phyloP scores from a whole-genome alignment of 768 basidiomycete species.

The Leccinum sublutescens region DNA sequence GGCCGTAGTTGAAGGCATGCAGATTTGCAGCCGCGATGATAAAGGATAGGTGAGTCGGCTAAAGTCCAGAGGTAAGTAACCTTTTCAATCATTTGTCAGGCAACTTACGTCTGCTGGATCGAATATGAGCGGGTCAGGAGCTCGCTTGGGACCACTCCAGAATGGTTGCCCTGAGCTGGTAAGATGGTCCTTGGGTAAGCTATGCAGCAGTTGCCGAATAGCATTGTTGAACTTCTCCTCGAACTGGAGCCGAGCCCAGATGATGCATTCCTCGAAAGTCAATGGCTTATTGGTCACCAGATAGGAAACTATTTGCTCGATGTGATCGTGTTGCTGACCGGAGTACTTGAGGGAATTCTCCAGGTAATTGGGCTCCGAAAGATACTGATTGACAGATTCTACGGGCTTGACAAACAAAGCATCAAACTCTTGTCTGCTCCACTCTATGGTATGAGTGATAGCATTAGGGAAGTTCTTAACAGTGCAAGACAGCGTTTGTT shows the following conservation, averaged over 20 bases:
- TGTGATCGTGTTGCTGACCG: slow-evolving; percentile 87
- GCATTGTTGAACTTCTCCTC: slow-evolving; percentile 92
- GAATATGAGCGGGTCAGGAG: slow-evolving; percentile 88
- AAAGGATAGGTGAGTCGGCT: slow-evolving; percentile 86
- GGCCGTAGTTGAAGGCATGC: slow-evolving; percentile 96
- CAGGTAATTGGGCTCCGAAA: slow-evolving; percentile 94
- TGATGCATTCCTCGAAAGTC: slow-evolving; percentile 95
- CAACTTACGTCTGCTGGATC: slow-evolving; percentile 78
- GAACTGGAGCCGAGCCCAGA: slow-evolving; percentile 95
- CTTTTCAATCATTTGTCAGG: background rate
- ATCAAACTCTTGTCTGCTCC: slow-evolving; percentile 93
- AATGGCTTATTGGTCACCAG: slow-evolving; percentile 91
- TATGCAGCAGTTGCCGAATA: slow-evolving; percentile 90
- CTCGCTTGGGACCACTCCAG: slow-evolving; percentile 99
- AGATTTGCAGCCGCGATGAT: slow-evolving; percentile 93
- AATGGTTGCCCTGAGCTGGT: slow-evolving; percentile 94
- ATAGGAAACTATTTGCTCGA: slow-evolving; percentile 84
- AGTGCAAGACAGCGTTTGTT: slow-evolving; percentile 94
- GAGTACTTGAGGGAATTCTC: slow-evolving; percentile 89
- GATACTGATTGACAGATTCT: slow-evolving; percentile 92
- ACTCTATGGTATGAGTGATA: slow-evolving; percentile 98
- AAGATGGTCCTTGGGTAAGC: slow-evolving; percentile 90
- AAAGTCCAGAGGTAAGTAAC: slow-evolving; percentile 11
- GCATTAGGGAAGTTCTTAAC: slow-evolving; percentile 99
- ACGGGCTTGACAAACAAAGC: slow-evolving; percentile 91